Percentiles rank a stretch among this genome's conserved stretches.
Conservation (phyloP, 2,329 filamentous ascomycete genomes). For the Fusarium multiceps region DNA sequence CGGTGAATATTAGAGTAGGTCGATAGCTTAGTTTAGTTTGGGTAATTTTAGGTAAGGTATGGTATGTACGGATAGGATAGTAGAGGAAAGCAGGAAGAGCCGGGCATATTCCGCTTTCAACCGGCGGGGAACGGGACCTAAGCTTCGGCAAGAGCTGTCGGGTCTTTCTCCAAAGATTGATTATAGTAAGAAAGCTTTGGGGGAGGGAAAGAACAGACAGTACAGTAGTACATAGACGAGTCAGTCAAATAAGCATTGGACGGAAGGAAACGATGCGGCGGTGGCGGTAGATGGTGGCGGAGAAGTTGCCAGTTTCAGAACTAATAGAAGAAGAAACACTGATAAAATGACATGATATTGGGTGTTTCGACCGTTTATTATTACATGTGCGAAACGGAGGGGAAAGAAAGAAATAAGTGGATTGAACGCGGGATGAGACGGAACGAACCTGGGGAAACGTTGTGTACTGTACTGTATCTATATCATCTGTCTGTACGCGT, state of each 20-base stretch:
- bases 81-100: background rate
- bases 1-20: slow-evolving; percentile 11
- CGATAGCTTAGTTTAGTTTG: slow-evolving; percentile 1
- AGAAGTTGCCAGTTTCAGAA: slow-evolving; percentile 32
- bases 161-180: slow-evolving; percentile 1
- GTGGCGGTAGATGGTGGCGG: slow-evolving; percentile 10
- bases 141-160: background rate
- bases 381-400: background rate
- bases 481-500: background rate
- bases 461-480: background rate
- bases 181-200: background rate
- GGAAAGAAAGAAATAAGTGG: slow-evolving; percentile 26
- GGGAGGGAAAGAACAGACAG: background rate
- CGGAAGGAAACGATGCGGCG: slow-evolving; percentile 1
- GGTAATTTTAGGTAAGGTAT: slow-evolving; percentile 3
- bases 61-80: background rate
- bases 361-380: slow-evolving; percentile 5
- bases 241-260: background rate
- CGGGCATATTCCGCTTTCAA: slow-evolving; percentile 17
- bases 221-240: background rate
- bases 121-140: slow-evolving; percentile 7
- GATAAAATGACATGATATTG: slow-evolving; percentile 21
- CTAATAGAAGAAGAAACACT: slow-evolving; percentile 9
- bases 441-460: slow-evolving; percentile 25
- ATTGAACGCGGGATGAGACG: slow-evolving; percentile 20